phyloP scores from a whole-genome alignment of 805 yeast species.

The Saccharomycopsis guyanensis region DNA sequence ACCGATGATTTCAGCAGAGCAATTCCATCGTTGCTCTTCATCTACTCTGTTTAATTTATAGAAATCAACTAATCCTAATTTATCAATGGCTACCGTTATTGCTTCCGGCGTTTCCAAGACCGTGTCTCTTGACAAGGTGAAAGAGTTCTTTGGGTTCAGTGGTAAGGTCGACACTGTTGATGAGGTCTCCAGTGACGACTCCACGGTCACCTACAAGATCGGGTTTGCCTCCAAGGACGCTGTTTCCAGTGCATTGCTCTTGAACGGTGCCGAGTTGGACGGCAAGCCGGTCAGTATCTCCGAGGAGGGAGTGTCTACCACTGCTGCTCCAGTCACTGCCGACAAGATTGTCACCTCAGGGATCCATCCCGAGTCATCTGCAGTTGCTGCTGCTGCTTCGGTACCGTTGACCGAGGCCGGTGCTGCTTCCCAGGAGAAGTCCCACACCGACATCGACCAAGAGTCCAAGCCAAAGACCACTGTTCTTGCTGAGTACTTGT shows the following conservation, averaged over 20 bases:
- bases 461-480: constrained; percentile 73
- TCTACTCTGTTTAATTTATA: background rate
- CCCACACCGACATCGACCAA: constrained; percentile 47
- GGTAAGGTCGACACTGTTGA: constrained; percentile 39
- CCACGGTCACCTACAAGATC: constrained; percentile 34
- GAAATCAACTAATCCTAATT: too few species aligned
- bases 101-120: constrained; percentile 49
- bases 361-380: constrained; percentile 19
- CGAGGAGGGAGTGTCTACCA: constrained; percentile 24
- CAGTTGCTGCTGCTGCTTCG: constrained; percentile 21
- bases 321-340: constrained; percentile 11
- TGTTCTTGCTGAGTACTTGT: constrained; percentile 65
- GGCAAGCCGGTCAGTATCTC: constrained; percentile 39
- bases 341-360: constrained; percentile 6
- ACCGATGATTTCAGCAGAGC: too few species aligned
- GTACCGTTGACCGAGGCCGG: constrained; percentile 20
- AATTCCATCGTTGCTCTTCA: background rate
- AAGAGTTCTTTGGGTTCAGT: constrained; percentile 69
- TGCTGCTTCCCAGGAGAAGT: constrained; percentile 20
- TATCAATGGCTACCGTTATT: constrained; percentile 33
- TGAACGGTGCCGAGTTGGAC: constrained; percentile 69
- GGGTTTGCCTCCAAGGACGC: constrained; percentile 53
- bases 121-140: constrained; percentile 43
- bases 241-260: constrained; percentile 58
- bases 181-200: constrained; percentile 29